These are phyloP conservation scores for Diaporthe ilicicola DNA, from an alignment of 2,329 filamentous ascomycete species.

Conservation along the genomic window DNA sequence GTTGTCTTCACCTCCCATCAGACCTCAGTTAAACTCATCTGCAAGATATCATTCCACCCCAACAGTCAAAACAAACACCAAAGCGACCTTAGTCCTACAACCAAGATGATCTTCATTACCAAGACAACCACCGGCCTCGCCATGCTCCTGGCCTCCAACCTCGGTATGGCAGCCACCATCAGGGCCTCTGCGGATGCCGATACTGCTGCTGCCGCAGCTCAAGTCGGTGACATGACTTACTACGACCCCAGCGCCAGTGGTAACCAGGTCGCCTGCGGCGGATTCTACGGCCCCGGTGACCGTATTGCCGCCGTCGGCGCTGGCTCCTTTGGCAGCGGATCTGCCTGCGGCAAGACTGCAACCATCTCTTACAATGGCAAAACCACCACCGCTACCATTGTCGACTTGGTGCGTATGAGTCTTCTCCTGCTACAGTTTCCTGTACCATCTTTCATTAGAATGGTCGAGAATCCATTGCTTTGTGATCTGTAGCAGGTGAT, in stretches of 20 bases:
- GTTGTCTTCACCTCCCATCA: background rate
- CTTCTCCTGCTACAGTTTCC: no score
- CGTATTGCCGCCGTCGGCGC: background rate
- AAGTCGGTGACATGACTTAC: constrained; percentile 1
- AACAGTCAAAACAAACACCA: background rate
- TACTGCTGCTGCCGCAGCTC: background rate
- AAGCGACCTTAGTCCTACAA: no score
- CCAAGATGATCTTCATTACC: background rate
- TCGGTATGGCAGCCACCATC: background rate
- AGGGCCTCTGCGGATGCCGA: background rate
- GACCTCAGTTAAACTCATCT: no score
- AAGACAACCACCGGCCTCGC: background rate
- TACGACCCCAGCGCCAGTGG: background rate
- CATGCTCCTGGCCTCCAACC: background rate
- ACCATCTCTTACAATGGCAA: constrained; percentile 4
- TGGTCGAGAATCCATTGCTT: no score
- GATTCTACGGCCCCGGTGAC: background rate
- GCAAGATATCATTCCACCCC: background rate
- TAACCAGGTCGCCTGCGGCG: background rate
- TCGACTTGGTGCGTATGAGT: no score
- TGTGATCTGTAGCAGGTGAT: no score
- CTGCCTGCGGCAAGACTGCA: background rate
- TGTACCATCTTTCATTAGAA: no score
- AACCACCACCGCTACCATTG: background rate
- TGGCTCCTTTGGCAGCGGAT: background rate